phyloP scores from a whole-genome alignment of 768 basidiomycete species.

The Tricholoma terreum region DNA sequence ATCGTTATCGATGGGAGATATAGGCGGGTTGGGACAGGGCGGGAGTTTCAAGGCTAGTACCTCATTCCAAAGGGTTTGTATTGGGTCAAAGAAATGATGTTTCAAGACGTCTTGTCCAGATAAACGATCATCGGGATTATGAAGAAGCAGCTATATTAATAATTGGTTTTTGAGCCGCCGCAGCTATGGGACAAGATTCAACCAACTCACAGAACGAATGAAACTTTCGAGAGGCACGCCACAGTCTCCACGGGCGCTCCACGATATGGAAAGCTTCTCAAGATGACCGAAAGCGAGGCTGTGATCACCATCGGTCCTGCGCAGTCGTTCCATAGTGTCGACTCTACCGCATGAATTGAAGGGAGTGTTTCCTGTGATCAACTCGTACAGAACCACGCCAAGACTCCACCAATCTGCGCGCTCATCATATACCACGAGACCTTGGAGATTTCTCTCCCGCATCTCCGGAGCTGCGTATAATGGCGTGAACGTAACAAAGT shows the following conservation, averaged over 20 bases:
- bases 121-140: conserved; percentile 24
- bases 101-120: conserved; percentile 21
- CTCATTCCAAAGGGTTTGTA: conserved; percentile 28
- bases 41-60: conserved; percentile 28
- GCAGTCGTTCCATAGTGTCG: not conserved
- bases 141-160: conserved; percentile 23
- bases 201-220: conserved; percentile 21
- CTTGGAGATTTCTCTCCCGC: conserved; percentile 20
- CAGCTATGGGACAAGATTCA: not conserved
- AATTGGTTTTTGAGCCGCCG: not conserved
- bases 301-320: conserved; percentile 19
- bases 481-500: conserved; percentile 30
- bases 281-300: conserved; percentile 22
- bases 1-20: conserved; percentile 11
- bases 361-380: conserved; percentile 27
- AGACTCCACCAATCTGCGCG: conserved; percentile 38
- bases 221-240: conserved; percentile 17
- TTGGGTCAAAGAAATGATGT: conserved; percentile 27
- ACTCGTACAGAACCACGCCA: conserved; percentile 30
- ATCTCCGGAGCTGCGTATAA: conserved; percentile 36
- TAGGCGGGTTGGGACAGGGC: conserved; percentile 23
- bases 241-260: not conserved
- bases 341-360: conserved; percentile 3
- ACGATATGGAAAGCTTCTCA: conserved; percentile 13
- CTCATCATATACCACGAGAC: conserved; percentile 28